Conservation (phyloP, 176 grass and related monocot species). For the Oryza rufipogon region DNA sequence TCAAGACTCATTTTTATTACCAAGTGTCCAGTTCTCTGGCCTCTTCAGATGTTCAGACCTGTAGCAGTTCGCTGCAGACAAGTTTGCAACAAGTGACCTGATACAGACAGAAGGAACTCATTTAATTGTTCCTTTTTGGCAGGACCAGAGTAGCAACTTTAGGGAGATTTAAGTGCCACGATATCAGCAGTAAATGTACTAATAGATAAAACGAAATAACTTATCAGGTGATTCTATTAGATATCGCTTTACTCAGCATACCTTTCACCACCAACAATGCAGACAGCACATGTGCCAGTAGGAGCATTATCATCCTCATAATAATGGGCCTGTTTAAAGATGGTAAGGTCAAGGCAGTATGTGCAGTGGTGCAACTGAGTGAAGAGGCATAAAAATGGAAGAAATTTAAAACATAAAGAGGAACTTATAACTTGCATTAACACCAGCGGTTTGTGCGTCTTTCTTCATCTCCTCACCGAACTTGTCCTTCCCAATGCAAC, state of each 20-base stretch:
- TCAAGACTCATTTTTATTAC: conserved; percentile 43
- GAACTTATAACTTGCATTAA: conserved; percentile 53
- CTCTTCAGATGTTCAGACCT: conserved; percentile 77
- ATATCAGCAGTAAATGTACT: not conserved
- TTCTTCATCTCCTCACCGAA: conserved; percentile 93
- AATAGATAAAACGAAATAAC: not conserved
- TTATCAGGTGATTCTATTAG: not conserved
- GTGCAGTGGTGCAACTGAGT: not conserved
- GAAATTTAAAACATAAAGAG: not conserved
- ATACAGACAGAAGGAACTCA: conserved; percentile 20
- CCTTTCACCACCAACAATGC: conserved; percentile 85
- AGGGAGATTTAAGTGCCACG: not conserved
- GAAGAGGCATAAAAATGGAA: conserved; percentile 4
- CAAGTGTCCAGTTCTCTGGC: conserved; percentile 75
- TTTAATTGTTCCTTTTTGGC: not conserved
- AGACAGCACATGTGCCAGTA: conserved; percentile 81
- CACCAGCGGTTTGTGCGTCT: conserved; percentile 57
- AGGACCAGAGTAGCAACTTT: not conserved
- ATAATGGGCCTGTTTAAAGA: conserved; percentile 59
- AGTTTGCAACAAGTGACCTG: conserved; percentile 79
- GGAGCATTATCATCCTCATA: conserved; percentile 63
- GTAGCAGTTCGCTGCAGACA: conserved; percentile 80
- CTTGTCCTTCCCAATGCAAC: conserved; percentile 83
- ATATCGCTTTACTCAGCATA: not conserved
- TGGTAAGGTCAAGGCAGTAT: not conserved